A percentile compares a stretch with the other conserved stretches of the same genome.
Conservation (phyloP, 106 monocot species). For the Vanilla planifolia region DNA sequence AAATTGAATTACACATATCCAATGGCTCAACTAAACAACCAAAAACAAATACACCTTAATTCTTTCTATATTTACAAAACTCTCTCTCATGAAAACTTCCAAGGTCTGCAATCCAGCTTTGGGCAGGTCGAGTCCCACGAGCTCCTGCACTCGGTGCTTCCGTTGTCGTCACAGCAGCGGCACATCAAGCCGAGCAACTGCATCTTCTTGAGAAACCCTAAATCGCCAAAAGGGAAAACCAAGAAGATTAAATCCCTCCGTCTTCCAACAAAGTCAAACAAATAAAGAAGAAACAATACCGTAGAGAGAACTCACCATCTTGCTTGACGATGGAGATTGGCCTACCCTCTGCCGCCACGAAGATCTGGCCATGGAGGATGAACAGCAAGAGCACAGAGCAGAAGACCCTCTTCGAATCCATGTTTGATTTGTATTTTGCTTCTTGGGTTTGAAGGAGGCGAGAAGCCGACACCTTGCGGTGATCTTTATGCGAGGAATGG, state of each 20-base stretch:
- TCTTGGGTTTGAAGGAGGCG: not conserved
- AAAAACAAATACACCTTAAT: too few relatives aligned
- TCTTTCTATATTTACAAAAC: not conserved
- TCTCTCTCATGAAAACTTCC: not conserved
- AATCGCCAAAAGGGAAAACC: not conserved
- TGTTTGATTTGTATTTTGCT: not conserved
- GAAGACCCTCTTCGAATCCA: not conserved
- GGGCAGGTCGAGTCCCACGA: not conserved
- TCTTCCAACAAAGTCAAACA: not conserved
- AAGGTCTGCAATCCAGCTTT: slow-evolving; percentile 1
- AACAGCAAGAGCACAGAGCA: not conserved
- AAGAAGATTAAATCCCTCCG: not conserved
- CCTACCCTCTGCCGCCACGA: not conserved
- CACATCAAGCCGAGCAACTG: not conserved
- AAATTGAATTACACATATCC: too few relatives aligned
- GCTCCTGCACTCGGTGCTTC: not conserved
- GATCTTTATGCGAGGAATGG: not conserved
- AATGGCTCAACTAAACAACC: too few relatives aligned
- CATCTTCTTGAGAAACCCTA: not conserved
- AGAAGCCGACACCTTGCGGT: not conserved
- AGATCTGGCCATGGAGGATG: not conserved
- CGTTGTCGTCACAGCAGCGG: slow-evolving; percentile 1
- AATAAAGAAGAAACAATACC: not conserved
- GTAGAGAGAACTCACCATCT: not conserved
- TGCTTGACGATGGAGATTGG: too few relatives aligned